These are phyloP conservation scores for Pythium guiyangense DNA, from an alignment of 352 stramenopile species.

Conservation along the genomic window DNA sequence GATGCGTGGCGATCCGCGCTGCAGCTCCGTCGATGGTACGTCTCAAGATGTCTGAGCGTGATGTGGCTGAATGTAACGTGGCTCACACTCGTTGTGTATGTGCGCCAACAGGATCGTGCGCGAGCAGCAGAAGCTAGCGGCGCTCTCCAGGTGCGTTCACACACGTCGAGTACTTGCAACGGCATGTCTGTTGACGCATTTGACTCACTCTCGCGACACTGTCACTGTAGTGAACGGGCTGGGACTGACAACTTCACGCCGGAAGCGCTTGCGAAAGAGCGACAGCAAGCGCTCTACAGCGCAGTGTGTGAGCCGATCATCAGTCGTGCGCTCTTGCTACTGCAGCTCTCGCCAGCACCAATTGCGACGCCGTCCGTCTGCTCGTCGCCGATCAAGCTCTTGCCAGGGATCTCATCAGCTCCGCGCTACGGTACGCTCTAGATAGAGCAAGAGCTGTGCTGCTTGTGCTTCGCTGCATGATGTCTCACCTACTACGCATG, in stretches of 20 bases:
- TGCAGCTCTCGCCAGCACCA: constrained; percentile 48
- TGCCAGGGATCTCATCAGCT: constrained; percentile 63
- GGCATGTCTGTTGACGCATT: background rate
- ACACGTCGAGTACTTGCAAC: background rate
- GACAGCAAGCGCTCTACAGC: constrained; percentile 71
- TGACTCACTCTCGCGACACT: background rate
- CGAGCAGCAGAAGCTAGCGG: constrained; percentile 83
- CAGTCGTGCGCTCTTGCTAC: constrained; percentile 55
- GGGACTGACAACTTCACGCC: constrained; percentile 21
- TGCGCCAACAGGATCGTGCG: constrained; percentile 64
- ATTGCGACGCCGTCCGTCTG: constrained; percentile 20
- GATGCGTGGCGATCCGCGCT: constrained; percentile 73
- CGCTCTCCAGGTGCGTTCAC: constrained; percentile 36
- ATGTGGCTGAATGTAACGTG: background rate
- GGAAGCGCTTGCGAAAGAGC: constrained; percentile 55
- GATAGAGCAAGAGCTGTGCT: background rate
- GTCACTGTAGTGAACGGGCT: constrained; percentile 27
- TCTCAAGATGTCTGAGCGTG: background rate
- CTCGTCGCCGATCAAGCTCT: constrained; percentile 53
- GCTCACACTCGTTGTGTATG: background rate
- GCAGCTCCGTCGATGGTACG: constrained; percentile 77
- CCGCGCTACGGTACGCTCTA: constrained; percentile 40
- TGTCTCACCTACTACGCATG: too few relatives aligned
- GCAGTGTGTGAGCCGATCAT: constrained; percentile 79
- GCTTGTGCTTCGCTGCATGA: background rate